Evolutionary conservation across 345 rosid species (phyloP).

Genomic region (Gossypium australe): DNA sequence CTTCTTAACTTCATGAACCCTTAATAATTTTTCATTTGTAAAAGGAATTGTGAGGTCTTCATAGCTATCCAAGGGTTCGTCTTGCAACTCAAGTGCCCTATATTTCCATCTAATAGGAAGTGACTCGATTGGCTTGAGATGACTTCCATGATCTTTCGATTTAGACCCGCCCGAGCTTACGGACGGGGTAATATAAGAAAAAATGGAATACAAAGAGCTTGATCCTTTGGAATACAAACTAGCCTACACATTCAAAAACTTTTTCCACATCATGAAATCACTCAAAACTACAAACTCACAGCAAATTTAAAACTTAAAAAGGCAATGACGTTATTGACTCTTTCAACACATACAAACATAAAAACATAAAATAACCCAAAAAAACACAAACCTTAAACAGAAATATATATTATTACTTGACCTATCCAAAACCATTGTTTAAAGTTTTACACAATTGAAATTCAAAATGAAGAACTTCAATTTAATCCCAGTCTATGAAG

Average conservation of each 20-base stretch:
- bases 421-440: neutral
- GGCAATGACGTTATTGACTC: neutral
- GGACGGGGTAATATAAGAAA: slow-evolving; percentile 36
- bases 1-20: slow-evolving; percentile 4
- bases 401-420: neutral
- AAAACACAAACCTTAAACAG: neutral
- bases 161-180: slow-evolving; percentile 31
- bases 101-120: slow-evolving; percentile 38
- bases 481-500: neutral
- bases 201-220: slow-evolving; percentile 41
- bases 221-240: slow-evolving; percentile 38
- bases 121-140: slow-evolving; percentile 32
- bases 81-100: slow-evolving; percentile 32
- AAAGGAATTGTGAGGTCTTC: slow-evolving; percentile 15
- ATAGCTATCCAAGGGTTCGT: slow-evolving; percentile 19
- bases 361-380: neutral
- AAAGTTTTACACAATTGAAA: neutral
- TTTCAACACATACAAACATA: neutral
- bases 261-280: slow-evolving; percentile 14
- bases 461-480: neutral
- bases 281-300: neutral
- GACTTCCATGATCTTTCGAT: slow-evolving; percentile 33
- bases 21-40: slow-evolving; percentile 14
- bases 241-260: slow-evolving; percentile 55
- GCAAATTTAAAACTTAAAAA: neutral